These are phyloP conservation scores for Coniferiporia sulphurascens DNA, from an alignment of 1,284 basidiomycete species.

Conservation along the genomic window DNA sequence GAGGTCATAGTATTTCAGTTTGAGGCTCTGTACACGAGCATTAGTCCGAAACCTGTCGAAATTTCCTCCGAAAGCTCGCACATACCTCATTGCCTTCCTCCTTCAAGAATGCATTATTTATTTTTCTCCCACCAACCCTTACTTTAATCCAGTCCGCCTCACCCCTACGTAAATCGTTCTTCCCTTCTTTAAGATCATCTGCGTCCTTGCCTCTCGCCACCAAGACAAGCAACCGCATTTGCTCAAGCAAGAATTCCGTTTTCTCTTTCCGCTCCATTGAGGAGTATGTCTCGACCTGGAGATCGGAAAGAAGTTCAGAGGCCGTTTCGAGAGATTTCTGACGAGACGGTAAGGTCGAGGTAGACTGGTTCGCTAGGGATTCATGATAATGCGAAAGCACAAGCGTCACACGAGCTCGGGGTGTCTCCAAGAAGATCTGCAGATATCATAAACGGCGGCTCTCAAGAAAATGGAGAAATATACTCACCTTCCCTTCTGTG, in stretches of 20 bases:
- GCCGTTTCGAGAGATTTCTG: slow-evolving; percentile 69
- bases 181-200: slow-evolving; percentile 42
- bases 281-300: slow-evolving; percentile 98
- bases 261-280: slow-evolving; percentile 98
- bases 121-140: slow-evolving; percentile 87
- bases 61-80: background rate
- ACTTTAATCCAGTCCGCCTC: slow-evolving; percentile 90
- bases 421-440: slow-evolving; percentile 96
- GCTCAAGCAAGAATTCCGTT: slow-evolving; percentile 97
- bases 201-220: slow-evolving; percentile 70
- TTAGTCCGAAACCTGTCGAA: slow-evolving; percentile 7
- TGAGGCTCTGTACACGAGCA: slow-evolving; percentile 70
- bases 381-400: slow-evolving; percentile 84
- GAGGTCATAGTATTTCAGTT: slow-evolving; percentile 92
- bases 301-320: slow-evolving; percentile 87
- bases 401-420: slow-evolving; percentile 89
- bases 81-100: slow-evolving; percentile 81
- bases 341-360: slow-evolving; percentile 40
- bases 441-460: background rate
- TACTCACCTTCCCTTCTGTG: slow-evolving; percentile 88
- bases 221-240: slow-evolving; percentile 85
- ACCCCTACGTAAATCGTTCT: slow-evolving; percentile 59
- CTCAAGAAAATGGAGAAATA: background rate
- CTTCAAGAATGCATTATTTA: slow-evolving; percentile 92
- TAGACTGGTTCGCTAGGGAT: slow-evolving; percentile 42